phyloP scores from a whole-genome alignment of 2,329 filamentous ascomycete genomes.

The Sodiomyces alkalinus region DNA sequence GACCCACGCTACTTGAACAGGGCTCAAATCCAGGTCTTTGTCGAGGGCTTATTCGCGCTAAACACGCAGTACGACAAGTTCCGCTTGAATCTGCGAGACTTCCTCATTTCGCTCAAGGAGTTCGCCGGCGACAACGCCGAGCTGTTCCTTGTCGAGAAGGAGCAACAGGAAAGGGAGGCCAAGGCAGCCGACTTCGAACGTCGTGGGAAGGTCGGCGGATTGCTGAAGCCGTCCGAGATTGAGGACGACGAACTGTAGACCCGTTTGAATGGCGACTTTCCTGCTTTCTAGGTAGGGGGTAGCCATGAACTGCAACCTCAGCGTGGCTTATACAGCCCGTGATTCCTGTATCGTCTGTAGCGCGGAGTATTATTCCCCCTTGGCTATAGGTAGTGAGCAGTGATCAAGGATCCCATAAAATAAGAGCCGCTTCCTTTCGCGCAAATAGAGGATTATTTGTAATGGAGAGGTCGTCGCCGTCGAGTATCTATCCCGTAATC shows the following conservation, averaged over 20 bases:
- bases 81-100: conserved; percentile 90
- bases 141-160: conserved; percentile 84
- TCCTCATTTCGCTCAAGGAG: conserved; percentile 93
- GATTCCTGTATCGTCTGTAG: no score
- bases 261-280: no score
- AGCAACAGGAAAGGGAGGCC: conserved; percentile 74
- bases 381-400: no score
- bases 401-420: no score
- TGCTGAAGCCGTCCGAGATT: conserved; percentile 94
- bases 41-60: conserved; percentile 73
- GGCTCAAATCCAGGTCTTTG: conserved; percentile 76
- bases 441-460: no score
- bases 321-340: no score
- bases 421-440: no score
- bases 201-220: conserved; percentile 84
- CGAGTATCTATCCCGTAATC: no score
- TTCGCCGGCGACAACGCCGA: conserved; percentile 93
- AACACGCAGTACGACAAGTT: conserved; percentile 89
- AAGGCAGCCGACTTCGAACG: conserved; percentile 83
- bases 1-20: conserved; percentile 34
- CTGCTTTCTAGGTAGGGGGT: no score
- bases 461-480: no score
- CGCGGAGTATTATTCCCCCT: no score
- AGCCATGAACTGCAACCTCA: no score
- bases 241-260: conserved; percentile 82